Percentiles rank a stretch among this genome's conserved stretches.
These are phyloP conservation scores for Agaricus sinodeliciosus DNA, from an alignment of 768 basidiomycete genomes.

Conservation along the genomic window DNA sequence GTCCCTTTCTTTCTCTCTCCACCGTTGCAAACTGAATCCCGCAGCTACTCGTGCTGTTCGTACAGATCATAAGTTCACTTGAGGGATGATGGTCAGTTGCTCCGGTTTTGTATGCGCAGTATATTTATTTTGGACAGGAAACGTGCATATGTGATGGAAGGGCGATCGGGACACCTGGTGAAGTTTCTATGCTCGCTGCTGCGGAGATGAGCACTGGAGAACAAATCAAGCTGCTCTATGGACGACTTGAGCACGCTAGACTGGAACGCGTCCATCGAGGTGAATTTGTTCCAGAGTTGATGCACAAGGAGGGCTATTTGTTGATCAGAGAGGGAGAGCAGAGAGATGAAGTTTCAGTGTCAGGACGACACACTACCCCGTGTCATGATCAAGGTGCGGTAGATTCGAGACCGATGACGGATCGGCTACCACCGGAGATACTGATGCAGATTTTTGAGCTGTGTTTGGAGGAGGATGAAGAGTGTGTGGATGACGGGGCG, in stretches of 20 bases:
- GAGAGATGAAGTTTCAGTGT: not conserved
- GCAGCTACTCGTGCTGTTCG: no score
- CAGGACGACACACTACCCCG: not conserved
- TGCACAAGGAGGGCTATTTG: not conserved
- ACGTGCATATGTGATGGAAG: not conserved
- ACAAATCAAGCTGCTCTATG: not conserved
- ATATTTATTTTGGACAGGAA: not conserved
- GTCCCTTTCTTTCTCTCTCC: no score
- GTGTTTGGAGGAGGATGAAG: not conserved
- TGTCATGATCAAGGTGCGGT: not conserved
- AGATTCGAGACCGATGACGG: not conserved
- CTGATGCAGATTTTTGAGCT: conserved; percentile 8
- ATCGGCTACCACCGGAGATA: conserved; percentile 3
- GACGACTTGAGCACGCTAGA: not conserved
- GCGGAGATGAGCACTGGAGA: not conserved
- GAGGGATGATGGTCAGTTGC: not conserved
- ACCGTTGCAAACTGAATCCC: not conserved
- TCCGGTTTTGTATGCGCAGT: not conserved
- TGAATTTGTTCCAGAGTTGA: not conserved
- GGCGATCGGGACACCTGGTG: not conserved
- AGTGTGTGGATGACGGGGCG: conserved; percentile 3
- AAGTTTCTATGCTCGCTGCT: not conserved
- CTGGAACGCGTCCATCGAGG: not conserved
- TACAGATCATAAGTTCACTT: no score
- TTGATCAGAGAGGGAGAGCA: not conserved